Conservation (phyloP, 2,329 filamentous ascomycete genomes). For the Colletotrichum sp. region DNA sequence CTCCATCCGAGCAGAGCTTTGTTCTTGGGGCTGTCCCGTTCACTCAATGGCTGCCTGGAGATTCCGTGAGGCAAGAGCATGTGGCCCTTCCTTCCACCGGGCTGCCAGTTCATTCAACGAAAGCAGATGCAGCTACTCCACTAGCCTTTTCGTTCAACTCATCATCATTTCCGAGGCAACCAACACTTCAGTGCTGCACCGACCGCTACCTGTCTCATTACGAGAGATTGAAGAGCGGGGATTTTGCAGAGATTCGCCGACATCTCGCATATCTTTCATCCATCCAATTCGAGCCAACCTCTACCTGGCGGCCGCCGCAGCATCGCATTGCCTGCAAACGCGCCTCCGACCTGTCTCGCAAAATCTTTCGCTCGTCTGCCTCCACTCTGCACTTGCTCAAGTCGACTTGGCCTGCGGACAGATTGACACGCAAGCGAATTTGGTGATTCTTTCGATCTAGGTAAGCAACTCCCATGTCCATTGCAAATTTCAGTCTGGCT, state of each 20-base stretch:
- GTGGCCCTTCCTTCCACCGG: not conserved
- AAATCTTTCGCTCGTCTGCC: not conserved
- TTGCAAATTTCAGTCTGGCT: not conserved
- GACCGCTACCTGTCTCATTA: not conserved
- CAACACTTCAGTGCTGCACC: not conserved
- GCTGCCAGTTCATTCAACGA: not conserved
- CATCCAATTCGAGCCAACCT: not conserved
- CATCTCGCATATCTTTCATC: not conserved
- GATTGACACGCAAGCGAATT: not conserved
- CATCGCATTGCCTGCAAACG: not conserved
- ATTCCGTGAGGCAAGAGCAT: not conserved
- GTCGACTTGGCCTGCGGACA: not conserved
- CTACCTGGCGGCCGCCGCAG: not conserved
- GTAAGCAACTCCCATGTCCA: not conserved
- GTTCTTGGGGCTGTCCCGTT: no score
- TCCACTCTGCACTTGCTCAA: not conserved
- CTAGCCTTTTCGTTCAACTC: not conserved
- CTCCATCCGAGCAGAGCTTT: no score
- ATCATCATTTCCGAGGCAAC: not conserved
- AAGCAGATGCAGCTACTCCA: not conserved
- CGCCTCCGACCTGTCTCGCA: not conserved
- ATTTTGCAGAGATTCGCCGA: not conserved
- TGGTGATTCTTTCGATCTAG: not conserved
- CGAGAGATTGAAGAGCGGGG: accelerated
- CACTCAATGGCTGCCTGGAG: not conserved